These are phyloP conservation scores for Exsudoporus floridanus DNA, from an alignment of 1,284 basidiomycete species.

Conservation along the genomic window DNA sequence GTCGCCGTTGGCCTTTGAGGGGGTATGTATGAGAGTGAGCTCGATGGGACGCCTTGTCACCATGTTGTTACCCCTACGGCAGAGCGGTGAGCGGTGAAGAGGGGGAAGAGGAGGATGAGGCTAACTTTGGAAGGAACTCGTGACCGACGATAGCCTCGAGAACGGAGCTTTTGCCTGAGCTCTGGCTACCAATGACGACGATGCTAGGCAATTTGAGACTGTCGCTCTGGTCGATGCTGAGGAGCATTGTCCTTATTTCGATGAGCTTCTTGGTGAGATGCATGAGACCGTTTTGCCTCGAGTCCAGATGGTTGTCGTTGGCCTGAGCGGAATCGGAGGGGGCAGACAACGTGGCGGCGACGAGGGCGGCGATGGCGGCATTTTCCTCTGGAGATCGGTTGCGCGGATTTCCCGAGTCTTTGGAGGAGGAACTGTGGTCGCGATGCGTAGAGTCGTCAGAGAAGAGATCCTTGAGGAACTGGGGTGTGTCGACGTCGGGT, in stretches of 20 bases:
- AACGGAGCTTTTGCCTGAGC: slow-evolving; percentile 96
- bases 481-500: slow-evolving; percentile 63
- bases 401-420: slow-evolving; percentile 26
- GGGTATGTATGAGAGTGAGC: slow-evolving; percentile 93
- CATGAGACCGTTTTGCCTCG: slow-evolving; percentile 75
- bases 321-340: slow-evolving; percentile 57
- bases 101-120: slow-evolving; percentile 10
- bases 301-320: slow-evolving; percentile 41
- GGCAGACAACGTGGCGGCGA: slow-evolving; percentile 72
- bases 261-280: slow-evolving; percentile 94
- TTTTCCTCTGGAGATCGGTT: slow-evolving; percentile 51
- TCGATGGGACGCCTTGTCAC: slow-evolving; percentile 98
- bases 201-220: slow-evolving; percentile 93
- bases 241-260: slow-evolving; percentile 90
- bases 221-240: slow-evolving; percentile 95
- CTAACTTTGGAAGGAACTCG: slow-evolving; percentile 96
- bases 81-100: slow-evolving; percentile 11
- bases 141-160: slow-evolving; percentile 97
- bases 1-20: slow-evolving; percentile 49
- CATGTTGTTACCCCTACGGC: slow-evolving; percentile 93
- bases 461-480: slow-evolving; percentile 72
- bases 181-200: slow-evolving; percentile 97
- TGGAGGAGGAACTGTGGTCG: slow-evolving; percentile 29
- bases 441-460: slow-evolving; percentile 37
- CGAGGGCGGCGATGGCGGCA: slow-evolving; percentile 68